Evolutionary conservation across 1,284 basidiomycete genomes (phyloP), one percentile per base, ranked within the genome.

Genomic region (Tilletia caries): DNA sequence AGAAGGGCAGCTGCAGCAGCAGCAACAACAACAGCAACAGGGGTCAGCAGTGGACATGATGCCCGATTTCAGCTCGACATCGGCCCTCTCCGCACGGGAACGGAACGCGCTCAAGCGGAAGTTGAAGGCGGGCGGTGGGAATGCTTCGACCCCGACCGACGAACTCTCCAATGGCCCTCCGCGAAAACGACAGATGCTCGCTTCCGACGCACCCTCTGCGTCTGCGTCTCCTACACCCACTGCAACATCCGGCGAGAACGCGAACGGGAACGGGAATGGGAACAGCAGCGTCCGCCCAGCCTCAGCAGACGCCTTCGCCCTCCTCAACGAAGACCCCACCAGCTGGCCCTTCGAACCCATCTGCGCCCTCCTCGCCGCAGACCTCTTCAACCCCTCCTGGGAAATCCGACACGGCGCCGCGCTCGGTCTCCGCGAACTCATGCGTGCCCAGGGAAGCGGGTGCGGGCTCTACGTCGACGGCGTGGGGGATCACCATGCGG

Each of bases 361-460:
- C 6, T 89, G 91, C 8, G 89, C 90, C 74, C 87, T 95, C 3
- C 86, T 99, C 6, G 90, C 91, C 76, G 89, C 93, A 1, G 91
- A 93, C 75, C 85, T 99, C 15, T 91, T 95, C 75, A 82, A 91
- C 76, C 88, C 91, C 0, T 88, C 89, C 6, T 98, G 96, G 96
- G 94, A 98, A 83, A 89, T 91, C 5, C 88, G 96, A 65, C 96
- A 99, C 79, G 96, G 96, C 60, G 92, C 95, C 5, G 92, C 94
- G 0, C 89, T 98, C 85, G 95, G 92, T 1, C 84, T 98, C 34
- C 88, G 94, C 67, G 95, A 98, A 79, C 84, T 98, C 33, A 85
- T 98, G 68, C 94, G 93, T 81, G 84, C 89, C 0, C 93, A 96
- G 78, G 95, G 94, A 13, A 86, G 88, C 74, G 89, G 87, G 62